phyloP scores from a whole-genome alignment of 345 rosid species.

The Microthlaspi erraticum region DNA sequence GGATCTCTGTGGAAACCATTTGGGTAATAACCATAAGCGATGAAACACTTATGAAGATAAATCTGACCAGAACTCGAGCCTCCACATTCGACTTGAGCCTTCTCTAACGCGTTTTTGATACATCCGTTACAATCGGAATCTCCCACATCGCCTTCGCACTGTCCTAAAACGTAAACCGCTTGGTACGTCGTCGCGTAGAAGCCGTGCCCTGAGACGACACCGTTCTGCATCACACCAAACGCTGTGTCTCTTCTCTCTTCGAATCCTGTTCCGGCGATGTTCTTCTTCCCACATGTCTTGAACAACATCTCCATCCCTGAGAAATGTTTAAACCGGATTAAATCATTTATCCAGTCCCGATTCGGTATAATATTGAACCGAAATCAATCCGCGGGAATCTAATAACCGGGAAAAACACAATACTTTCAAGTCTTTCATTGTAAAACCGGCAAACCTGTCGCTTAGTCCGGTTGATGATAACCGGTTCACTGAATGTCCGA shows the following conservation, averaged over 20 bases:
- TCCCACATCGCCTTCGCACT: conserved; percentile 95
- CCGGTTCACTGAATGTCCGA: neutral
- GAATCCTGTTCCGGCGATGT: conserved; percentile 72
- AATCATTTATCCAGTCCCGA: neutral
- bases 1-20: conserved; percentile 78
- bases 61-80: conserved; percentile 79
- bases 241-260: conserved; percentile 90
- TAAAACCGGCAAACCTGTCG: conserved; percentile 3
- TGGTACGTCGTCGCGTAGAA: conserved; percentile 74
- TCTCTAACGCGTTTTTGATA: conserved; percentile 73
- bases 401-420: too few species aligned
- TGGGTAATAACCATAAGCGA: conserved; percentile 79
- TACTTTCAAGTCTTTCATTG: neutral
- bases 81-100: conserved; percentile 95
- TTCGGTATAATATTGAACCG: neutral
- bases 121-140: conserved; percentile 92
- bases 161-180: conserved; percentile 74
- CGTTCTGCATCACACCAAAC: conserved; percentile 66
- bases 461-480: neutral
- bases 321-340: conserved; percentile 12
- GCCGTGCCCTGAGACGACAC: conserved; percentile 74
- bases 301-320: conserved; percentile 85
- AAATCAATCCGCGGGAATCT: neutral
- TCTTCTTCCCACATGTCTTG: conserved; percentile 79
- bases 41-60: conserved; percentile 86